Base-by-base conservation (phyloP, 768 basidiomycete genomes). In the Thelephora ganbajun region DNA sequence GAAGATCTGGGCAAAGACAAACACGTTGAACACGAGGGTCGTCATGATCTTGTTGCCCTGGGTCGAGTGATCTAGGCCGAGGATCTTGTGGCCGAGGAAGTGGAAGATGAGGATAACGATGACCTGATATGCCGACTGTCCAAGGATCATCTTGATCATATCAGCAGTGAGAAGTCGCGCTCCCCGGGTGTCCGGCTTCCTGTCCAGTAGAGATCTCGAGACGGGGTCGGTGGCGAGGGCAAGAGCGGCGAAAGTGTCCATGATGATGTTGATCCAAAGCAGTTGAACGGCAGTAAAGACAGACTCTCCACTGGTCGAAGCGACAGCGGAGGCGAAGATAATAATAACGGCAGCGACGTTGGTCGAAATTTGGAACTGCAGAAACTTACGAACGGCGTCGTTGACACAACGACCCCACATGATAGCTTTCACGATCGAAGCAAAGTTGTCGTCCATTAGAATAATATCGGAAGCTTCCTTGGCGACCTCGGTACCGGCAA, bases 301-400 rank as follows among this genome's bases (percentile, higher is more conserved):
- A n/a, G n/a, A n/a, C n/a, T n/a, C n/a, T n/a, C n/a, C n/a, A n/a
- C n/a, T n/a, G n/a, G n/a, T n/a, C n/a, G n/a, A n/a, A n/a, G n/a
- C n/a, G n/a, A 74, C 69, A n/a, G 72, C 71, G n/a, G 71, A 65
- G 50, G 73, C 58, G 51, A 71, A 70, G 20, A 71, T 73, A 59
- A 72, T 64, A 56, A 74, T 50, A 53, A 74, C 71, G 48, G 73
- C 72, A 46, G 69, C 67, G 51, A 74, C 66, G 65, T 74, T 74
- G 63, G 73, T 71, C 11, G 66, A 66, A 74, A 74, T 60, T 74
- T n/a, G n/a, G n/a, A n/a, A n/a, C n/a, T n/a, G n/a, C n/a, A n/a
- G n/a, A n/a, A n/a, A n/a, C n/a, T n/a, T 74, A 51, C 63, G 61
- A 53, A 74, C 72, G 12, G 70, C 67, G 58, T 74, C 73, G 59